Evolutionary conservation across 805 yeast genomes (phyloP).

Genomic region (Candida sonorensis): DNA sequence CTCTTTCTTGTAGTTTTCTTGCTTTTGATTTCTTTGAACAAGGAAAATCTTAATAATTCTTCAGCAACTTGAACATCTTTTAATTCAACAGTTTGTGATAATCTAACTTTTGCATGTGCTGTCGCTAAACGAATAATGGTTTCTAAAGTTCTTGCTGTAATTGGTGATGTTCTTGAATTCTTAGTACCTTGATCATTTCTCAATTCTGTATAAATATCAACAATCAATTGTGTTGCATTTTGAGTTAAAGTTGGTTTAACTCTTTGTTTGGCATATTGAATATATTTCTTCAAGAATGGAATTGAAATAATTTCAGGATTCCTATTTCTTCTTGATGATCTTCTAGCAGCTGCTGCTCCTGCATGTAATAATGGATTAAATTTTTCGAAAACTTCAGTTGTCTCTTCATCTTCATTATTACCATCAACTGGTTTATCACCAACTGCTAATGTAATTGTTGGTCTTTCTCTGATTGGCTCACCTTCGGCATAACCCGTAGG

Average conservation of each 20-base stretch:
- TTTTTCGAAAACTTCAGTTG: constrained; percentile 73
- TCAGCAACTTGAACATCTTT: constrained; percentile 85
- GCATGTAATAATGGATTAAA: constrained; percentile 78
- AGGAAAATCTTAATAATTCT: constrained; percentile 73
- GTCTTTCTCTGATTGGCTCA: constrained; percentile 80
- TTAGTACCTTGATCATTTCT: constrained; percentile 63
- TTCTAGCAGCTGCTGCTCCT: constrained; percentile 47
- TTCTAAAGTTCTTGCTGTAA: constrained; percentile 97
- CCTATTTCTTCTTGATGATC: constrained; percentile 14
- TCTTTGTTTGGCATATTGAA: constrained; percentile 90
- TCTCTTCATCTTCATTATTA: constrained; percentile 37
- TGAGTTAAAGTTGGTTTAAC: constrained; percentile 72
- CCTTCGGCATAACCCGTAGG: constrained; percentile 90
- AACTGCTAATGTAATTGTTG: constrained; percentile 67
- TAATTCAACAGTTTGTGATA: constrained; percentile 65
- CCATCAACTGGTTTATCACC: constrained; percentile 54
- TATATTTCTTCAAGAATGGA: constrained; percentile 82
- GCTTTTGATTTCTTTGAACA: constrained; percentile 60
- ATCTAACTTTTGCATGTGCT: constrained; percentile 94
- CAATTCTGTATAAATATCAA: constrained; percentile 68
- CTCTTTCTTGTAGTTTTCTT: constrained; percentile 26
- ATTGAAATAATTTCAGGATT: constrained; percentile 56
- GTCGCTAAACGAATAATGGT: constrained; percentile 91
- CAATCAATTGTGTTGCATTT: constrained; percentile 74
- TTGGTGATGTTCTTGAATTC: constrained; percentile 80